Evolutionary conservation across 108 stramenopile genomes (phyloP).

Genomic region (Aurantiochytrium sp.): DNA sequence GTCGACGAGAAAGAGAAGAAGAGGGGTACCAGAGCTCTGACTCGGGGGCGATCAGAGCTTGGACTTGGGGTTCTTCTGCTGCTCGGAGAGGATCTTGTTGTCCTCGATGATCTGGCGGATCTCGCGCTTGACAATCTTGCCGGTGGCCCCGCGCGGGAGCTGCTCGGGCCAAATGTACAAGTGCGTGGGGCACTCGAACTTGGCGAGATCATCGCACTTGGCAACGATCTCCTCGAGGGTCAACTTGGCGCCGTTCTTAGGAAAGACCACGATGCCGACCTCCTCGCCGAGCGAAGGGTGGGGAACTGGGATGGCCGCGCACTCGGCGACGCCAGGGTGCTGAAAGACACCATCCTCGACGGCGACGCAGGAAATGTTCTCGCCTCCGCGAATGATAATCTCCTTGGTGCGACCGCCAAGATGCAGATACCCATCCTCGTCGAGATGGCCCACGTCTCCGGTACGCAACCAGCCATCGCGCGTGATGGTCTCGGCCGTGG

Average conservation of each 20-base stretch:
- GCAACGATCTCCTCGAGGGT: neutral
- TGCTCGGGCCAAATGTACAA: neutral
- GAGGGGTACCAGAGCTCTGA: no score
- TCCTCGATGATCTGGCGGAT: neutral
- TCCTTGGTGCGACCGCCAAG: constrained; percentile 64
- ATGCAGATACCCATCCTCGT: constrained; percentile 66
- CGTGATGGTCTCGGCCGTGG: constrained; percentile 66
- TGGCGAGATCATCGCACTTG: neutral
- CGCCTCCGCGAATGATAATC: constrained; percentile 30
- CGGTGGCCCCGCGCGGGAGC: constrained; percentile 11
- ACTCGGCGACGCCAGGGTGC: constrained; percentile 16
- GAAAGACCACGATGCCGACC: neutral
- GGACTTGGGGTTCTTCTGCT: neutral
- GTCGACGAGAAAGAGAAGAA: no score
- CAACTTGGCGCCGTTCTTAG: neutral
- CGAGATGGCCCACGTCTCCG: constrained; percentile 70
- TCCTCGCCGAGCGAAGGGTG: constrained; percentile 1
- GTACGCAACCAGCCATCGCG: constrained; percentile 73
- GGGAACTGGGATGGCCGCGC: neutral
- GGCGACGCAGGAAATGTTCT: constrained; percentile 25
- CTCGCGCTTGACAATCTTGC: constrained; percentile 9
- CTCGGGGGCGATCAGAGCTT: neutral
- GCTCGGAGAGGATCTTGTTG: neutral
- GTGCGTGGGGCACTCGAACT: neutral
- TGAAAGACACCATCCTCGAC: constrained; percentile 22